A percentile compares a stretch with the other conserved stretches of the same genome.
phyloP scores from a whole-genome alignment of 345 rosid species.

The Viola odorata region DNA sequence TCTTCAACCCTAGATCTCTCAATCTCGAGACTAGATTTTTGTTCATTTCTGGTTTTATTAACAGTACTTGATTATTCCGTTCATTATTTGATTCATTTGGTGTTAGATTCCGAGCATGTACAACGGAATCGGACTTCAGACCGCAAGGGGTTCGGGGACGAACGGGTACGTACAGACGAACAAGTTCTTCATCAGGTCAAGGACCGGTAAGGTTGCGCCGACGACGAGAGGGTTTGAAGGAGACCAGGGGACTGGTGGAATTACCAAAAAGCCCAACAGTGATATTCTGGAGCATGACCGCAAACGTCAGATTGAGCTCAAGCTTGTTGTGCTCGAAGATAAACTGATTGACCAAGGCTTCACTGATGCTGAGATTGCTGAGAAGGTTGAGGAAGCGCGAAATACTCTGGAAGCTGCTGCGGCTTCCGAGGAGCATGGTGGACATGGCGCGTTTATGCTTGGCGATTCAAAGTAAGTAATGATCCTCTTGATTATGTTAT shows the following conservation, averaged over 20 bases:
- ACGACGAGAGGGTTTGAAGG: slow-evolving; percentile 57
- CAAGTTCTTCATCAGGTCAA: slow-evolving; percentile 75
- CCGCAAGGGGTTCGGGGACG: slow-evolving; percentile 96
- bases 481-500: background rate
- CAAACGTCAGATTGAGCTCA: slow-evolving; percentile 87
- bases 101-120: slow-evolving; percentile 40
- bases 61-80: background rate
- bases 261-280: slow-evolving; percentile 70
- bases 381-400: slow-evolving; percentile 77
- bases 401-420: slow-evolving; percentile 54
- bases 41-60: background rate
- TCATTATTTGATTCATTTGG: background rate
- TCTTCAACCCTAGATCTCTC: background rate
- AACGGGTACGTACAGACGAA: slow-evolving; percentile 87
- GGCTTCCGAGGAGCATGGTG: slow-evolving; percentile 40
- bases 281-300: slow-evolving; percentile 91
- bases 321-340: slow-evolving; percentile 73
- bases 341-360: slow-evolving; percentile 74
- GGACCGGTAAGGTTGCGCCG: slow-evolving; percentile 58
- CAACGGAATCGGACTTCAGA: slow-evolving; percentile 89
- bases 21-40: background rate
- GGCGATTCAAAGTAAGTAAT: slow-evolving; percentile 30
- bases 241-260: slow-evolving; percentile 81
- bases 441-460: slow-evolving; percentile 15
- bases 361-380: slow-evolving; percentile 70